Base-by-base conservation (phyloP, 192 early-diverging fungal species). In the Backusella morwellensis region DNA sequence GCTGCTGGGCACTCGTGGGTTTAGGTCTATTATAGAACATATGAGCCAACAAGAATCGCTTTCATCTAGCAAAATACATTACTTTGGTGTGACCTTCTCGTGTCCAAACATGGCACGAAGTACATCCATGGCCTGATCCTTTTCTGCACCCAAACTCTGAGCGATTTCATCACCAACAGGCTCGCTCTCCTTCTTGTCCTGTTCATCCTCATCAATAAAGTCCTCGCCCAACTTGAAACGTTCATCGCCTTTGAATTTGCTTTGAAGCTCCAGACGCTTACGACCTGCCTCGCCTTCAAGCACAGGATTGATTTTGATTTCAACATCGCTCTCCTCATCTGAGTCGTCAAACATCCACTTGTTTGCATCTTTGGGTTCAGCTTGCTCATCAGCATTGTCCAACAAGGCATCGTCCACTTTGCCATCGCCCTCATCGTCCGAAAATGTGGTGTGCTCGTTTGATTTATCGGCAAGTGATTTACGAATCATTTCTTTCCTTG, bases 261-360 rank as follows among this genome's bases (percentile, higher is more conserved):
- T 86, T 66, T 88, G 87, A 63, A 88, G 77, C 68, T 85, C 77
- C 26, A 88, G 78, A 40, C 85, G 70, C 3, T 86, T 79, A 36
- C 81, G 81, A 34, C 87, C 87, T 19, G 77, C 81, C 32, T 84
- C 85, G 19, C 87, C 87, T 66, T 88, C 87, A 47, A 88, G 80
- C n/a, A 85, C 83, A 12, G 85, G 83, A 68, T 88, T 86, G 68
- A 88, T 88, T 23, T 79, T 66, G 14, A 88, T 74, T 7, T 50
- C 85, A 80, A 67, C 40, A n/a, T 66, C 41, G 15, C 70, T 70
- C 1, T 83, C 81, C 2, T 75, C 75, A 15, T 83, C 81, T 9
- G 80, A 79, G 35, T 85, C 85, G 23, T 88, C 85, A 78, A 88
- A 88, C 85, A 88, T 87, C 73, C 85, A 83, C 73, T 87, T 87